Evolutionary conservation across 148 eudicot genomes (phyloP).

Genomic region (Fagopyrum tataricum): DNA sequence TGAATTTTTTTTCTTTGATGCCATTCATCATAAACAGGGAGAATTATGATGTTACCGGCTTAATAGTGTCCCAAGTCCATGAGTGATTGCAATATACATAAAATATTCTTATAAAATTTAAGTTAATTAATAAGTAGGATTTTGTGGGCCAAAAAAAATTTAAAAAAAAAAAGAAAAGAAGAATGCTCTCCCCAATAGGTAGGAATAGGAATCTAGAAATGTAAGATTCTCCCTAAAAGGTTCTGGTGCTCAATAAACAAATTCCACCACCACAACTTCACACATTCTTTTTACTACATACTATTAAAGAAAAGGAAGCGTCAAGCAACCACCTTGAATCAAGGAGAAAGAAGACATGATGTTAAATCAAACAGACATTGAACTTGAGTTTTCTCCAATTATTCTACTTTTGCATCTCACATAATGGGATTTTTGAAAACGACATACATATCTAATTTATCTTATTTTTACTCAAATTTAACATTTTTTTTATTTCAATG

Average conservation of each 20-base stretch:
- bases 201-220: not conserved
- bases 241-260: conserved; percentile 3
- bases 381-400: conserved; percentile 6
- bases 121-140: not conserved
- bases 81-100: not conserved
- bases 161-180: no score
- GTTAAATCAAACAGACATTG: not conserved
- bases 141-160: not conserved
- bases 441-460: not conserved
- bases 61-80: not conserved
- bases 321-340: not conserved
- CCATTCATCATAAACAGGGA: no score
- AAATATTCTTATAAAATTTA: no score
- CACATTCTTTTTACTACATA: not conserved
- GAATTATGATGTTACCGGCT: no score
- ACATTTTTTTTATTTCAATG: not conserved
- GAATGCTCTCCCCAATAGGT: not conserved
- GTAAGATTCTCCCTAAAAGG: not conserved
- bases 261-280: not conserved
- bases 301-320: not conserved
- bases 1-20: no score
- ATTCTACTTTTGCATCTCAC: conserved; percentile 1
- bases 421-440: not conserved
- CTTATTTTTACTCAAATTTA: not conserved
- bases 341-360: not conserved